These are phyloP conservation scores for Agastache rugosa DNA, from an alignment of 257 asterid species.

Conservation along the genomic window DNA sequence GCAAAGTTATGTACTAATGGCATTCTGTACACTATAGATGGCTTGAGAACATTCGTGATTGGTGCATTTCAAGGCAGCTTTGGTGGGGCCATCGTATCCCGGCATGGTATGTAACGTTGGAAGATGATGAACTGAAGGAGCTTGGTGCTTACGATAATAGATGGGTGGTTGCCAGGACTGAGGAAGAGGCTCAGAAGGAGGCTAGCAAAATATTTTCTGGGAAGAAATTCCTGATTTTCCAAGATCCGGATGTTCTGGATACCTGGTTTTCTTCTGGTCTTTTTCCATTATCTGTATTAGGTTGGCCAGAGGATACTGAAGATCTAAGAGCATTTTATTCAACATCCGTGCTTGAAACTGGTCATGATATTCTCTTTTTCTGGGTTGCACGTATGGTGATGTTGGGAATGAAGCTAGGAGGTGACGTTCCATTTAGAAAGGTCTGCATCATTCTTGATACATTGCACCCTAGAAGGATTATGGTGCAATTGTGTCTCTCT, in stretches of 20 bases:
- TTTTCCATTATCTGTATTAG: slow-evolving; percentile 85
- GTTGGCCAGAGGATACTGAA: slow-evolving; percentile 93
- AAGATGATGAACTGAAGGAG: slow-evolving; percentile 75
- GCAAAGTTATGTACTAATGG: slow-evolving; percentile 15
- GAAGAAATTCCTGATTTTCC: slow-evolving; percentile 67
- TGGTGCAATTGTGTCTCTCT: slow-evolving; percentile 1
- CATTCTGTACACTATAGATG: slow-evolving; percentile 63
- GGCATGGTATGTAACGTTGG: slow-evolving; percentile 85
- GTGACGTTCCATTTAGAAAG: slow-evolving; percentile 90
- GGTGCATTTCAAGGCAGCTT: slow-evolving; percentile 98
- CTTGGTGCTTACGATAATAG: slow-evolving; percentile 65
- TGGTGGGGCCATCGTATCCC: slow-evolving; percentile 99
- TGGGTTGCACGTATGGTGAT: slow-evolving; percentile 99
- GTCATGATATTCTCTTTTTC: slow-evolving; percentile 90
- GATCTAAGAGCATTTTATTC: slow-evolving; percentile 84
- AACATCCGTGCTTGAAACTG: slow-evolving; percentile 92
- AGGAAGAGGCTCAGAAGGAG: slow-evolving; percentile 69
- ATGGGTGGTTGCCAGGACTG: slow-evolving; percentile 89
- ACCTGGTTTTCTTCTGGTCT: slow-evolving; percentile 99
- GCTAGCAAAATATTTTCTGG: slow-evolving; percentile 64
- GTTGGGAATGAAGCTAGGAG: slow-evolving; percentile 95
- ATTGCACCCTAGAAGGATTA: slow-evolving; percentile 19
- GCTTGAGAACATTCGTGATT: slow-evolving; percentile 97
- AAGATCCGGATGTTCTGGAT: slow-evolving; percentile 94
- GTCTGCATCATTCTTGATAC: slow-evolving; percentile 43